A percentile compares a stretch with the other conserved stretches of the same genome.
phyloP scores from a whole-genome alignment of 257 asterid genomes.

The Lantana camara region DNA sequence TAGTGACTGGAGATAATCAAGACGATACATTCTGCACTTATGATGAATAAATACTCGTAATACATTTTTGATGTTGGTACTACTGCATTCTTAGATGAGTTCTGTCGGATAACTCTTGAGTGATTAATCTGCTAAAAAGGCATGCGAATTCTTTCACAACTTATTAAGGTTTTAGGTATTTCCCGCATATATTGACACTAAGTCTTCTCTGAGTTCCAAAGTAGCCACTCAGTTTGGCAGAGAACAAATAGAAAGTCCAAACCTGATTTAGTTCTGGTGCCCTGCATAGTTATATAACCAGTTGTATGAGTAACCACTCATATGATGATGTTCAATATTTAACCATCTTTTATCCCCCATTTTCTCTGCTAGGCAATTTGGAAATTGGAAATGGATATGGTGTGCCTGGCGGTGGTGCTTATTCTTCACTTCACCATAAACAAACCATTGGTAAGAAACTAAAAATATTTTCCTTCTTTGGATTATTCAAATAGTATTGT shows the following conservation, averaged over 20 bases:
- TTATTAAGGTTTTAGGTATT: no score
- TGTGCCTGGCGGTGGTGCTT: slow-evolving; percentile 99
- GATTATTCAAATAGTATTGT: slow-evolving; percentile 23
- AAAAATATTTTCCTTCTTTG: slow-evolving; percentile 21
- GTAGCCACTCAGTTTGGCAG: background rate
- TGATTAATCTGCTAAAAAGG: no score
- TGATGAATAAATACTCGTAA: background rate
- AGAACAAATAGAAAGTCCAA: background rate
- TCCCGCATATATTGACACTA: no score
- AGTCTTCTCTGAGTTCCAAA: background rate
- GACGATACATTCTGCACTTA: slow-evolving; percentile 3
- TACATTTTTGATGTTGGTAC: no score
- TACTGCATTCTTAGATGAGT: no score
- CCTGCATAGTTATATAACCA: background rate
- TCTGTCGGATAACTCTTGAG: no score
- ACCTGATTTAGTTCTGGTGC: slow-evolving; percentile 6
- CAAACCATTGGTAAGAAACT: slow-evolving; percentile 46
- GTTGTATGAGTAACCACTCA: slow-evolving; percentile 10
- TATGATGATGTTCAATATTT: background rate
- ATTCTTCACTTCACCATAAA: slow-evolving; percentile 44
- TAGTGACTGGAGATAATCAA: background rate
- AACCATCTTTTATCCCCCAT: no score
- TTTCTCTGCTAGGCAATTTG: slow-evolving; percentile 55
- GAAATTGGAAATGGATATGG: slow-evolving; percentile 99
- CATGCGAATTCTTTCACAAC: no score